Base-by-base conservation (phyloP, 257 asterid species). In the Scutellaria minor region DNA sequence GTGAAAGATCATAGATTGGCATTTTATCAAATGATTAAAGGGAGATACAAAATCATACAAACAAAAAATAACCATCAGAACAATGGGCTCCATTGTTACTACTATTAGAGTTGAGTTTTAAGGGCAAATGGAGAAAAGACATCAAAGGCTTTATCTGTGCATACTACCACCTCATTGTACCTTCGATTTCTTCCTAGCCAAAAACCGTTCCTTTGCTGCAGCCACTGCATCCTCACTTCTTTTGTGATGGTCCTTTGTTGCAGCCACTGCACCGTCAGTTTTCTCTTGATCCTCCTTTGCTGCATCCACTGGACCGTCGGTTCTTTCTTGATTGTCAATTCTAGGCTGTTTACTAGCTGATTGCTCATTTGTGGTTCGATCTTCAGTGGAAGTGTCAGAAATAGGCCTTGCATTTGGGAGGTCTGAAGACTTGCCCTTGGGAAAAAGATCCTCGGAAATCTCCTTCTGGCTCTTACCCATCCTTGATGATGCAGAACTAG, bases 111-210 rank as follows among this genome's bases (percentile, higher is more conserved):
- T 24, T 22, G 24, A 14, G 59, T 52, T 53, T 62, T n/a, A 9
- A 50, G 9, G 13, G 45, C 13, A 58, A 58, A 22, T 57, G 64
- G 64, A 57, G 44, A 6, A 35, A 59, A 37, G 11, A 7, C 12
- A 61, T 18, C 57, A 42, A 7, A 45, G 66, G 78, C 75, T 31
- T 47, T 31, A 56, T 39, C 47, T 14, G 50, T 3, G 22, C 56
- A n/a, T 11, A 40, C 65, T 70, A 76, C 62, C 44, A 76, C 62
- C 44, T 72, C 75, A 71, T 35, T 82, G 80, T 9, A 79, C 80
- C 81, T 89, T 93, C 0, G 86, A 81, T 81, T 66, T 93, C 87
- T 93, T 93, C 68, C 98, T 69, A 3, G 97, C 97, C 80, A 90
- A 76, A 80, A 83, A 90, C 10, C 96, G 87, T 42, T 82, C 95